phyloP scores from a whole-genome alignment of 2,329 filamentous ascomycete genomes.

The Xylaria sp. region DNA sequence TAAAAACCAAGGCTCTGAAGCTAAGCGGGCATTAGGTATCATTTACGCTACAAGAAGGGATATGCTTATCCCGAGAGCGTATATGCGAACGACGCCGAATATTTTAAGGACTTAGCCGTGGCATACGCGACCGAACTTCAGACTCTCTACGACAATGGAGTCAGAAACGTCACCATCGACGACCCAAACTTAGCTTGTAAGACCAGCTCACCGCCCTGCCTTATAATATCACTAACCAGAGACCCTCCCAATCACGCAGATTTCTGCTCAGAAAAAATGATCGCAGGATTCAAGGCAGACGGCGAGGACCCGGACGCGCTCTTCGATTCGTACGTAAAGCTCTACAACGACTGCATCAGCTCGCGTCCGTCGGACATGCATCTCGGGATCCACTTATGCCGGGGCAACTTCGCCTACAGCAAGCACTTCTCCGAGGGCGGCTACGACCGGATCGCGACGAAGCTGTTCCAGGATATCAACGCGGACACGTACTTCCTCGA shows the following conservation, averaged over 20 bases:
- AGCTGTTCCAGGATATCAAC: constrained; percentile 67
- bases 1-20: background rate
- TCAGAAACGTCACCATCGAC: constrained; percentile 70
- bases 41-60: constrained; percentile 62
- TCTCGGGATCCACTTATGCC: constrained; percentile 77
- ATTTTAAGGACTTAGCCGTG: constrained; percentile 68
- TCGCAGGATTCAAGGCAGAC: constrained; percentile 74
- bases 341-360: constrained; percentile 75
- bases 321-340: constrained; percentile 75
- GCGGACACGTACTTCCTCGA: constrained; percentile 73
- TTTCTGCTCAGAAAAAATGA: constrained; percentile 76
- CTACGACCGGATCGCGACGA: constrained; percentile 70
- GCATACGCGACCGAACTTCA: constrained; percentile 64
- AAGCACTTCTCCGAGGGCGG: constrained; percentile 71
- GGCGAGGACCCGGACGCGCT: constrained; percentile 70
- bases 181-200: constrained; percentile 71
- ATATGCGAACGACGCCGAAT: constrained; percentile 64
- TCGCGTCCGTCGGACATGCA: constrained; percentile 73
- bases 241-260: constrained; percentile 50
- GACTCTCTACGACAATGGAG: constrained; percentile 66
- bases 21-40: constrained; percentile 45
- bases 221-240: background rate
- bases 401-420: constrained; percentile 69
- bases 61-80: constrained; percentile 62
- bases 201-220: constrained; percentile 34